Conservation (phyloP, 352 stramenopile species). For the Globisporangium uncinulatum region DNA sequence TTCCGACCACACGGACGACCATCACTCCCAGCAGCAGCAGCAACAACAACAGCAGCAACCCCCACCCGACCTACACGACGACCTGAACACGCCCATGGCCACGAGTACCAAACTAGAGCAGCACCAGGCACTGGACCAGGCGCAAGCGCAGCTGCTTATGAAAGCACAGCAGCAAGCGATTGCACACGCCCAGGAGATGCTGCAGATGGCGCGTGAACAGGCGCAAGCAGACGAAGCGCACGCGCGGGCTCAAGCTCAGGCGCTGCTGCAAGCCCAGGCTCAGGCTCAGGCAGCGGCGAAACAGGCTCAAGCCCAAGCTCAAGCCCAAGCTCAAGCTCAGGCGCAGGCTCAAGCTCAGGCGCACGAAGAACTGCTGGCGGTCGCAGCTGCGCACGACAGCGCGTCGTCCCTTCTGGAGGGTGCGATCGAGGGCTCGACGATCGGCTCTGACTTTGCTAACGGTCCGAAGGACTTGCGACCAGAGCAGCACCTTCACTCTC, state of each 20-base stretch:
- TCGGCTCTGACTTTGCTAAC: conserved; percentile 22
- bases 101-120: background rate
- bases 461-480: conserved; percentile 12
- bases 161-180: conserved; percentile 31
- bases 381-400: conserved; percentile 35
- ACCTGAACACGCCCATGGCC: background rate
- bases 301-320: conserved; percentile 21
- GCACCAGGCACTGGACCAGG: conserved; percentile 22
- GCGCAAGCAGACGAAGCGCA: conserved; percentile 17
- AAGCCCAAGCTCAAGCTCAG: background rate
- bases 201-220: conserved; percentile 15
- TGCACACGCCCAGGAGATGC: conserved; percentile 18
- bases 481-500: background rate
- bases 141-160: conserved; percentile 21
- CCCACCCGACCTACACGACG: conserved; percentile 1
- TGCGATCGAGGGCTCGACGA: conserved; percentile 39
- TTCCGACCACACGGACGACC: no score
- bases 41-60: conserved; percentile 2
- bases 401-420: conserved; percentile 38
- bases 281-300: conserved; percentile 5
- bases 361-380: conserved; percentile 39
- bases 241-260: conserved; percentile 10
- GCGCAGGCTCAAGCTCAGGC: background rate
- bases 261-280: conserved; percentile 17
- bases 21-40: conserved; percentile 1